Percentiles rank a stretch among this genome's conserved stretches.
These are phyloP conservation scores for Cenchrus purpureus DNA, from an alignment of 176 grass and related monocot species.

Conservation along the genomic window DNA sequence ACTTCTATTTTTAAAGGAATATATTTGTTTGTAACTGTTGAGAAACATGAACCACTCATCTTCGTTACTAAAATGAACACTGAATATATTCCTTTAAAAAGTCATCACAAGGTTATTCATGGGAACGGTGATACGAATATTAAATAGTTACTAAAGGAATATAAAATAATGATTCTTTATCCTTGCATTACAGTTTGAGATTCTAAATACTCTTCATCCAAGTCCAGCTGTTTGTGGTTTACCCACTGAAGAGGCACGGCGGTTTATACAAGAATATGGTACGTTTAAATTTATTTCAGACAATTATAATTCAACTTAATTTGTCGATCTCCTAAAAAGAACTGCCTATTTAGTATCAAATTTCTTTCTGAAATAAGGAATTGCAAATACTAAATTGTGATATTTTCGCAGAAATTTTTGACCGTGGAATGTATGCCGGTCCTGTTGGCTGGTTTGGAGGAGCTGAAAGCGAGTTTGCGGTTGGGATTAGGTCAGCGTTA, in stretches of 20 bases:
- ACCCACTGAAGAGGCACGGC: constrained; percentile 72
- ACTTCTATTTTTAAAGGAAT: not conserved
- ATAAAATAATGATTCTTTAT: not conserved
- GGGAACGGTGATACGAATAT: too few relatives aligned
- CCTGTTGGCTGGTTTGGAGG: constrained; percentile 98
- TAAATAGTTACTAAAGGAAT: too few relatives aligned
- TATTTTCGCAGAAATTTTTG: constrained; percentile 68
- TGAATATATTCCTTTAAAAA: too few relatives aligned
- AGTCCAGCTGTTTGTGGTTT: constrained; percentile 97
- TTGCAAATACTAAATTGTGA: not conserved
- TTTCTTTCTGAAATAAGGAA: not conserved
- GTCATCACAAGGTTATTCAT: too few relatives aligned
- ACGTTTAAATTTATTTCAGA: not conserved
- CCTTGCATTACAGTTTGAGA: constrained; percentile 74
- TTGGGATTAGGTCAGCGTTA: constrained; percentile 93
- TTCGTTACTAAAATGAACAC: too few relatives aligned
- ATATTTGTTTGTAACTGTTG: not conserved
- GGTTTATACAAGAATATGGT: constrained; percentile 87
- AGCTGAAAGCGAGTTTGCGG: constrained; percentile 91
- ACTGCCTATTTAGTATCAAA: not conserved
- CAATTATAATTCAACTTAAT: not conserved
- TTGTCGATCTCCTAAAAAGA: too few relatives aligned
- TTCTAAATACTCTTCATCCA: constrained; percentile 88
- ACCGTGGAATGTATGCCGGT: constrained; percentile 94
- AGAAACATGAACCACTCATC: not conserved